These are phyloP conservation scores for Psidium friedrichsthalianum DNA, from an alignment of 345 rosid species.

Conservation along the genomic window DNA sequence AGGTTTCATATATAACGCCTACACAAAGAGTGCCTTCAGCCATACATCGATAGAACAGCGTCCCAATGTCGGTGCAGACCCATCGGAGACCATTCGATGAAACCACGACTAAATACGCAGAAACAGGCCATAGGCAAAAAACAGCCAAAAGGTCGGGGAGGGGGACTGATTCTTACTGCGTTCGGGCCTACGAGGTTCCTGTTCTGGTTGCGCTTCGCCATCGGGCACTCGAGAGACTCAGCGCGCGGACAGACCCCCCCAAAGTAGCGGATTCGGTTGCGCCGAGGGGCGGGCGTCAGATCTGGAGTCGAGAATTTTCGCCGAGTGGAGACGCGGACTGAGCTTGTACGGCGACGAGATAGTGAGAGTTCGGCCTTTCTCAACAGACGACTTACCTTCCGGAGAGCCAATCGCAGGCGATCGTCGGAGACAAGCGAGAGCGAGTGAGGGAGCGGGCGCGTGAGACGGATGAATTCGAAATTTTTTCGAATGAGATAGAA, in stretches of 20 bases:
- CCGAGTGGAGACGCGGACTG: not conserved
- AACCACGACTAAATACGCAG: not conserved
- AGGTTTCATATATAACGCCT: too few relatives aligned
- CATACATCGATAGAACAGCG: not conserved
- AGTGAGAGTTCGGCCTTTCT: not conserved
- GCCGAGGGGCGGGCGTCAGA: not conserved
- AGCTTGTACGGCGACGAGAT: not conserved
- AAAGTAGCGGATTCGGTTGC: not conserved
- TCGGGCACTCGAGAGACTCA: not conserved
- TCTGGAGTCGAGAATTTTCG: not conserved
- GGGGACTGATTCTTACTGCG: slow-evolving; percentile 21
- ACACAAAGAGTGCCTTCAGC: too few relatives aligned
- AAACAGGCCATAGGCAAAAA: not conserved
- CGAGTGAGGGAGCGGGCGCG: not conserved
- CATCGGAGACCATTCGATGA: not conserved
- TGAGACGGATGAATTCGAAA: not conserved
- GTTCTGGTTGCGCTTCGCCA: slow-evolving; percentile 74
- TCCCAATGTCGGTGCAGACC: not conserved
- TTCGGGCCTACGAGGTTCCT: slow-evolving; percentile 71
- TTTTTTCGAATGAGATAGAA: not conserved
- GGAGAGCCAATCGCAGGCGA: not conserved
- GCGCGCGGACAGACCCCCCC: too few relatives aligned
- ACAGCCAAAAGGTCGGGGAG: not conserved
- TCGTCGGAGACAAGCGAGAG: not conserved
- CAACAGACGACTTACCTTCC: not conserved